A percentile compares a stretch with the other conserved stretches of the same genome.
Conservation (phyloP, 2,329 filamentous ascomycete genomes). For the Alternaria brassicicola region DNA sequence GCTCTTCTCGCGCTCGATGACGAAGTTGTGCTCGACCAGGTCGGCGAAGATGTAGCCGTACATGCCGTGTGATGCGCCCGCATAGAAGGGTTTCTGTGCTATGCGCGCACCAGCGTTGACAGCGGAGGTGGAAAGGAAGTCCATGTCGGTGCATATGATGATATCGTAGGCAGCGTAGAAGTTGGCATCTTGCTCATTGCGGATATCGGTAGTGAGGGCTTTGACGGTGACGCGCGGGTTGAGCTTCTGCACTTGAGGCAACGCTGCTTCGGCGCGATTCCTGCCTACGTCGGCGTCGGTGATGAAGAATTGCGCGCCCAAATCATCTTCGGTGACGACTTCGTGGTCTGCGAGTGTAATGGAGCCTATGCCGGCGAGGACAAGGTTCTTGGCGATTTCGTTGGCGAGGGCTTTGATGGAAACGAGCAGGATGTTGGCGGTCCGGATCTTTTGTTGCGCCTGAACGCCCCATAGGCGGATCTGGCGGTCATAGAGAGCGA, state of each 20-base stretch:
- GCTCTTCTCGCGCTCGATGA: conserved; percentile 81
- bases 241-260: conserved; percentile 77
- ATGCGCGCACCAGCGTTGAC: conserved; percentile 88
- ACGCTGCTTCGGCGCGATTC: conserved; percentile 83
- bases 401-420: conserved; percentile 86
- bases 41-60: conserved; percentile 97
- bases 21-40: conserved; percentile 86
- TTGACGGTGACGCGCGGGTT: conserved; percentile 86
- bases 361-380: conserved; percentile 88
- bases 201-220: conserved; percentile 70
- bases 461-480: conserved; percentile 97
- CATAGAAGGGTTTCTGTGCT: conserved; percentile 82
- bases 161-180: conserved; percentile 84
- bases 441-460: conserved; percentile 88
- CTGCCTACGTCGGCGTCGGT: conserved; percentile 73
- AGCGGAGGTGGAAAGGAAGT: conserved; percentile 72
- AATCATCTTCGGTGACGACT: conserved; percentile 75
- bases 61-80: conserved; percentile 82
- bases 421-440: conserved; percentile 86
- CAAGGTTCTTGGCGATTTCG: conserved; percentile 96
- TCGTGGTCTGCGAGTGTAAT: conserved; percentile 86
- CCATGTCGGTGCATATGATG: conserved; percentile 87
- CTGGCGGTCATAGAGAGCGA: conserved; percentile 95
- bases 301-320: conserved; percentile 74
- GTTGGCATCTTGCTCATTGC: conserved; percentile 64